These are phyloP conservation scores for Leptosphaerulina australis DNA, from an alignment of 2,329 filamentous ascomycete species.

Conservation along the genomic window DNA sequence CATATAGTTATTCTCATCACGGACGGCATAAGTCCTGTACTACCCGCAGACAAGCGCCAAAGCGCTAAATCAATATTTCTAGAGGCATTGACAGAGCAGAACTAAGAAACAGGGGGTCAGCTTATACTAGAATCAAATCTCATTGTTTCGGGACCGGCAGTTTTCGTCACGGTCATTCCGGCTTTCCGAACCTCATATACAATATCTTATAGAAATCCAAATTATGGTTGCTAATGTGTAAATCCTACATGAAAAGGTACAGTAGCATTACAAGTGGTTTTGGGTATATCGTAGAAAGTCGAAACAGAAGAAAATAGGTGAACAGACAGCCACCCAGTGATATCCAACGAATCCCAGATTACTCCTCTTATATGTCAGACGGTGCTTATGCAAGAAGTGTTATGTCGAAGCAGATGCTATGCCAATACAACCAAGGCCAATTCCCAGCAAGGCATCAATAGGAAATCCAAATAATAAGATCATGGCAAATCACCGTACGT, in stretches of 20 bases:
- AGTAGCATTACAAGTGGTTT: constrained; percentile 11
- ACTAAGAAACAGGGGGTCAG: background rate
- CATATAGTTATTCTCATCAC: background rate
- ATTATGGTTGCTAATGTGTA: background rate
- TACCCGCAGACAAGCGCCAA: background rate
- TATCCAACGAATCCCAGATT: background rate
- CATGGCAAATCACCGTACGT: constrained; percentile 31
- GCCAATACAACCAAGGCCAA: background rate
- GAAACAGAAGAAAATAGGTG: background rate
- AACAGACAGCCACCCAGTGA: background rate
- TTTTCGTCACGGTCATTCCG: background rate
- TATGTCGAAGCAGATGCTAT: background rate
- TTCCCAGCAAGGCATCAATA: background rate
- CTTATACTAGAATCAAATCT: background rate
- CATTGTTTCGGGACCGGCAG: background rate
- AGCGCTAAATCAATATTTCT: too few relatives aligned
- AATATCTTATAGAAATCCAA: background rate
- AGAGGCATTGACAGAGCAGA: background rate
- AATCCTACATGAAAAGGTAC: constrained; percentile 13
- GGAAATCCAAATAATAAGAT: background rate
- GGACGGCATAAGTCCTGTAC: background rate
- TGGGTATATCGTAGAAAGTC: constrained; percentile 13
- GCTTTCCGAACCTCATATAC: background rate
- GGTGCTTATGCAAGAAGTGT: background rate
- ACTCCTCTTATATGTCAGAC: background rate